Evolutionary conservation across 805 yeast genomes (phyloP), one percentile per base, ranked within the genome.

Genomic region (Saccharomycopsis selenospora): DNA sequence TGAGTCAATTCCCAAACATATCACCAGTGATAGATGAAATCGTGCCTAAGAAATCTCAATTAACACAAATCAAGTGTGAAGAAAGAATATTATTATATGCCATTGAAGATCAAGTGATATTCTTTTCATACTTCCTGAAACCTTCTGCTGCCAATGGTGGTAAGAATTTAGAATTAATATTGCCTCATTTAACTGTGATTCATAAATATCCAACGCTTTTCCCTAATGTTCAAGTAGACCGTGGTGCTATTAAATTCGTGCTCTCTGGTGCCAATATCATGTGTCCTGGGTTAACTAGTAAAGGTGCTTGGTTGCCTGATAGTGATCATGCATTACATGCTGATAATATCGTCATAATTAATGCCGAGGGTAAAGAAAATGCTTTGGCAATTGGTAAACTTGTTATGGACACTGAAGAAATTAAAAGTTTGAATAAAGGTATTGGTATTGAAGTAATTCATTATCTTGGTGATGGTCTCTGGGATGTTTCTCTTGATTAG

Each of bases 171-270:
- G 82, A 77, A 53, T 67, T 89, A 57, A 75, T 86, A 48, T 44
- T 36, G 23, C 97, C 97, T 13, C 67, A 86, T 28, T 70, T 91
- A 55, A 77, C 72, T 57, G 64, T 83, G 14, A 87, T 88, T 26
- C 96, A 88, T 66, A 79, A 79, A 63, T 86, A 82, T 61, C 96
- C 97, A 3, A 72, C 75, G 7, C 77, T 82, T 30, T 90, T 90
- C 68, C 96, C 96, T 20, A 68, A 76, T 29, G 95, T 90, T 40
- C 85, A 81, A 61, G 97, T 91, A 10, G 98, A 90, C 60, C 76
- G 96, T 62, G 98, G 98, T 50, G 98, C 98, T 45, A 90, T 90
- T 63, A 90, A 90, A 66, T 90, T 90, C 61, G 93, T 90, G 23
- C 69, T 90, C n/a, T 83, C 95, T 3, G 98, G 97, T 49, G 96